Conservation (phyloP, 2,329 filamentous ascomycete species). For the Pseudocercospora crystallina region DNA sequence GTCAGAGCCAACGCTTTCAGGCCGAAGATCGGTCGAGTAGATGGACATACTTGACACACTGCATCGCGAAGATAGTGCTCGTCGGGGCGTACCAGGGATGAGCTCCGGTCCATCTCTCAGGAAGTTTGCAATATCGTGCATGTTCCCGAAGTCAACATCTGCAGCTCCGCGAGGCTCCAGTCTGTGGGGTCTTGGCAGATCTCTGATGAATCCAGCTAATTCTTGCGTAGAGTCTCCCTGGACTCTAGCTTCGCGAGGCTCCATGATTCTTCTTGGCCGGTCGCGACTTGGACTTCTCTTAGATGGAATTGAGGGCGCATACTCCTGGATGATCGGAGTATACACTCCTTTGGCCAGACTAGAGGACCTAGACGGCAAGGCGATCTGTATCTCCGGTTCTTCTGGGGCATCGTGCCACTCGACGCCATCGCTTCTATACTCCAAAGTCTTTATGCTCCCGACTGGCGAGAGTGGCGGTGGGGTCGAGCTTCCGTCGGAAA, state of each 20-base stretch:
- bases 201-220: constrained; percentile 17
- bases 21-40: constrained; percentile 1
- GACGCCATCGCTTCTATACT: constrained; percentile 3
- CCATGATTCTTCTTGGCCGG: neutral
- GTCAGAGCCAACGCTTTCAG: constrained; percentile 9
- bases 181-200: constrained; percentile 13
- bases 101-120: constrained; percentile 4
- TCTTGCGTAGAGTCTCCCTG: constrained; percentile 14
- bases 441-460: constrained; percentile 1
- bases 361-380: no score
- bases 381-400: no score
- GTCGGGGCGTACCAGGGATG: neutral
- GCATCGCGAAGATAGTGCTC: neutral
- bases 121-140: constrained; percentile 4
- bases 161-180: constrained; percentile 8
- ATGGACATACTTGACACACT: neutral
- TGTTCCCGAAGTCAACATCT: constrained; percentile 13
- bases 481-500: constrained; percentile 12
- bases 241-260: constrained; percentile 19
- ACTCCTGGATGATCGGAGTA: no score
- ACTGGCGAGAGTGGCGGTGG: constrained; percentile 9
- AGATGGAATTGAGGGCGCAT: neutral
- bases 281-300: neutral
- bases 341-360: no score
- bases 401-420: constrained; percentile 1